Percentiles rank a stretch among this genome's conserved stretches.
phyloP scores from a whole-genome alignment of 441 rosid species.

The Metrosideros polymorpha region DNA sequence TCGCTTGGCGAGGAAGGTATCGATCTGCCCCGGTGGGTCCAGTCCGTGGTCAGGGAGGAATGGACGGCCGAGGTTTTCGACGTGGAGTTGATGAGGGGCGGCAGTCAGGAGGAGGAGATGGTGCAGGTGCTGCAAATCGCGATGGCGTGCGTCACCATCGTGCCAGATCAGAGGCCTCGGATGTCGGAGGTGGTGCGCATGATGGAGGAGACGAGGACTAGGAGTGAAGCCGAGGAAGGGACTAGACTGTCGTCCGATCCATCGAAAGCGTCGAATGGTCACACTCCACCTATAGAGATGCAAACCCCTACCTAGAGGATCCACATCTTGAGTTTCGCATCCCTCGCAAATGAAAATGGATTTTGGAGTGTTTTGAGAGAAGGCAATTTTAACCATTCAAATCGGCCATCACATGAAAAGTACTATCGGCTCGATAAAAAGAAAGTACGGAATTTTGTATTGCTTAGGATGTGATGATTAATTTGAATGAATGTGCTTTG shows the following conservation, averaged over 20 bases:
- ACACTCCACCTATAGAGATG: not conserved
- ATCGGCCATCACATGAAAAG: not conserved
- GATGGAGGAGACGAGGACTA: slow-evolving; percentile 8
- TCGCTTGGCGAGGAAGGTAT: slow-evolving; percentile 10
- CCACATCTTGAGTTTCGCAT: not conserved
- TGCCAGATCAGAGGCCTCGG: slow-evolving; percentile 6
- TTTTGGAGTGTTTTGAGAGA: not conserved
- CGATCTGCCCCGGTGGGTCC: slow-evolving; percentile 9
- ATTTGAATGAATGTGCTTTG: not conserved
- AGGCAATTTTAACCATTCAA: not conserved
- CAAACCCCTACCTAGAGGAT: not conserved
- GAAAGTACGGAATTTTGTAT: not conserved
- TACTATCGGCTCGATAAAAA: not conserved
- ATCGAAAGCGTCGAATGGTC: slow-evolving; percentile 1
- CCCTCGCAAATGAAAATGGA: not conserved
- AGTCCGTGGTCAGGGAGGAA: slow-evolving; percentile 11
- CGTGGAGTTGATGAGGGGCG: slow-evolving; percentile 1
- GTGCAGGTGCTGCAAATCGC: slow-evolving; percentile 15
- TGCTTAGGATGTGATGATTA: not conserved
- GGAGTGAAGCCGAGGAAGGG: not conserved
- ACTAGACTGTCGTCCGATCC: slow-evolving; percentile 6
- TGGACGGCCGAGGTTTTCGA: slow-evolving; percentile 16
- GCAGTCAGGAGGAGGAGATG: slow-evolving; percentile 6
- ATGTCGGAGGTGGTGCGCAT: slow-evolving; percentile 4
- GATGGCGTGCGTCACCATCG: slow-evolving; percentile 1